Conservation (phyloP, 1,139 yeast genomes). For the Pneumocystis carinii region DNA sequence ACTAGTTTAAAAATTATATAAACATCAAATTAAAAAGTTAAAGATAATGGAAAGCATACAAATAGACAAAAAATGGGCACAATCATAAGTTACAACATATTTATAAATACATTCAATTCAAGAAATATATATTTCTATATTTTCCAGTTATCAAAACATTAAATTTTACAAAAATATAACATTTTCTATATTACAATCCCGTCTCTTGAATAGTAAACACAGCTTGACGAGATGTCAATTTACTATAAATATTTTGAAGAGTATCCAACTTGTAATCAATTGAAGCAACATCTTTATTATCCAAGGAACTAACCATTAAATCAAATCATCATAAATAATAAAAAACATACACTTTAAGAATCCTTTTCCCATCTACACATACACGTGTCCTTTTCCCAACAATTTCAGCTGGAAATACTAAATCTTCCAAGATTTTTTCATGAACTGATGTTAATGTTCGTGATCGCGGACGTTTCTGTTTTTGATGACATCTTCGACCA, state of each 20-base stretch:
- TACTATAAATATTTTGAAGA: slow-evolving; percentile 96
- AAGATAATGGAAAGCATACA: no score
- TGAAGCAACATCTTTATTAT: slow-evolving; percentile 93
- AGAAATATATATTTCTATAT: no score
- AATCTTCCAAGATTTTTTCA: slow-evolving; percentile 96
- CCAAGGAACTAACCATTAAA: slow-evolving; percentile 40
- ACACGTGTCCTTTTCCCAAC: slow-evolving; percentile 98
- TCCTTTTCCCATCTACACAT: slow-evolving; percentile 98
- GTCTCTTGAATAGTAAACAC: slow-evolving; percentile 37
- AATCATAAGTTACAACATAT: no score
- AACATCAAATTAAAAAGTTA: not conserved
- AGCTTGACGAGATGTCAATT: slow-evolving; percentile 99
- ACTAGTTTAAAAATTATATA: not conserved
- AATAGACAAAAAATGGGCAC: no score
- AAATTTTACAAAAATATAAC: not conserved
- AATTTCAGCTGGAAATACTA: slow-evolving; percentile 99
- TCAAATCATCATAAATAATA: slow-evolving; percentile 2
- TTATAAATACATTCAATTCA: no score
- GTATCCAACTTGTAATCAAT: slow-evolving; percentile 99
- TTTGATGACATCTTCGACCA: slow-evolving; percentile 76
- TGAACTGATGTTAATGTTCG: slow-evolving; percentile 98
- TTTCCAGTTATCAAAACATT: no score
- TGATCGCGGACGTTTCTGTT: slow-evolving; percentile 99
- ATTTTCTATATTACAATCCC: not conserved
- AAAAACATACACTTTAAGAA: slow-evolving; percentile 57